Conservation (phyloP, 2,329 filamentous ascomycete genomes). For the Clarireedia hainanense region DNA sequence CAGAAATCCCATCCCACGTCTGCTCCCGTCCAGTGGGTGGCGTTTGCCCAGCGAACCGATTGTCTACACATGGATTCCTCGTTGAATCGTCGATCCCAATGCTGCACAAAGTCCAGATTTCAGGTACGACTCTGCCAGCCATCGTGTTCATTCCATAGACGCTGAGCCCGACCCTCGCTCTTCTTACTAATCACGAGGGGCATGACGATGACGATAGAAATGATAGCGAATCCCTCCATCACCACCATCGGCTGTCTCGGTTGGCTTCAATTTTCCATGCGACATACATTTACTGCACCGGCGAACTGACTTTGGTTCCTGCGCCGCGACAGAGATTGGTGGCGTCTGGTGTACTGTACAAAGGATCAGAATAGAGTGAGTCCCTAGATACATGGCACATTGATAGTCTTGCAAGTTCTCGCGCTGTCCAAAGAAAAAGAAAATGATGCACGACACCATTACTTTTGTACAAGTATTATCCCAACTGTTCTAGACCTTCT, state of each 20-base stretch:
- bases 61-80: not conserved
- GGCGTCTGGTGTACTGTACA: not conserved
- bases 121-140: not conserved
- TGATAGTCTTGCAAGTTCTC: no score
- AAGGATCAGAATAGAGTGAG: not conserved
- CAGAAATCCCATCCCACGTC: no score
- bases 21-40: not conserved
- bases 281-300: no score
- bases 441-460: no score
- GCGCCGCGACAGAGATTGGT: not conserved
- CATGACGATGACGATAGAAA: not conserved
- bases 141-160: not conserved
- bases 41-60: not conserved
- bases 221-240: no score
- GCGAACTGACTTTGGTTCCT: not conserved
- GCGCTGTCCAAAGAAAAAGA: no score
- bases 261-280: not conserved
- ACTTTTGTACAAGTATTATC: no score
- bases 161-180: not conserved
- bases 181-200: not conserved
- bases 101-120: not conserved
- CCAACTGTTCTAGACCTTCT: not conserved
- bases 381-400: no score
- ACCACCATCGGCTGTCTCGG: not conserved
- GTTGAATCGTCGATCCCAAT: not conserved